Evolutionary conservation across 768 basidiomycete species (phyloP), one percentile per base, ranked within the genome.

Genomic region (Mycena rebaudengoi): DNA sequence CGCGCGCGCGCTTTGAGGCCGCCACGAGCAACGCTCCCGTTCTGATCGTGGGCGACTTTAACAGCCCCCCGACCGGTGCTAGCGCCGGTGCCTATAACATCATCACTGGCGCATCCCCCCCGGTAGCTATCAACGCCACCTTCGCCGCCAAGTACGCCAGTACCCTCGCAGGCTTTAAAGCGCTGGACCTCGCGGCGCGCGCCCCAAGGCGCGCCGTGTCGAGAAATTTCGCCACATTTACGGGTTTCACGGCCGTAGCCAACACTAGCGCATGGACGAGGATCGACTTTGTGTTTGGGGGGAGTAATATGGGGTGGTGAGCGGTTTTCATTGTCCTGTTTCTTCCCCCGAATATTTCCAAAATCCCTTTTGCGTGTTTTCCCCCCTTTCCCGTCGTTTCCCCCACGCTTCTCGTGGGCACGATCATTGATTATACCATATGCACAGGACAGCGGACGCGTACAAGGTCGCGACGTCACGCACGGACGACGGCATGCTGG

Each of bases 241-340:
- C 85, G 1, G 85, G 82, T 0, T 87, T 86, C 67, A 72, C 73
- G 13, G 63, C 67, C 14, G 77, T 81, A 3, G 71, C 73, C 7
- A 76, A 81, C 51, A 73, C 78, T 1, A 68, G 70, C 10, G 44
- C 67, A 18, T 83, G 74, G 70, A 57, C 72, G 35, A 74, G 83
- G 46, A 85, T 86, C 62, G 85, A 86, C 67, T 86, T 85, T 60
- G 73, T 85, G 3, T 81, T 84, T 58, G 85, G 84, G n/a, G 81
- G 80, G 18, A 82, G 30, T 4, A 54, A 54, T 23, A 4, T 72
- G 7, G 76, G 76, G 54, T 84, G 85, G 83, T 84, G 69, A 65
- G 83, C 75, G 5, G 18, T 41, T 50, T 45, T 21, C 35, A 20
- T 64, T n/a, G 10, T n/a, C 13, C 8, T 60, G 1, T 56, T 18